phyloP scores from a whole-genome alignment of 2,329 filamentous ascomycete genomes.

The Penicillium carneum region DNA sequence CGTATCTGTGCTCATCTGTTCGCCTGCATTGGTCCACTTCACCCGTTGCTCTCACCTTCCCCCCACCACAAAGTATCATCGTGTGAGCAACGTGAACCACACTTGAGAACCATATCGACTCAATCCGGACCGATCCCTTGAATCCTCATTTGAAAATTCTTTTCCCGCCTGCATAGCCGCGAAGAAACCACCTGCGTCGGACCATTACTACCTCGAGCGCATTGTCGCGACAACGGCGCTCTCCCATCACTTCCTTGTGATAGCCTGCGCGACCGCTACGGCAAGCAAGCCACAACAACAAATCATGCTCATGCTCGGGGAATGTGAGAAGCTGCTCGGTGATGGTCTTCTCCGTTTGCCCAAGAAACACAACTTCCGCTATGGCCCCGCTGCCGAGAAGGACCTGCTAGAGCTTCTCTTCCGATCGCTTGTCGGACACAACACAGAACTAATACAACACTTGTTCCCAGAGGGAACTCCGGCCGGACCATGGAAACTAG shows the following conservation, averaged over 20 bases:
- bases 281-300: slow-evolving; percentile 36
- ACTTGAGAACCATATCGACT: slow-evolving; percentile 3
- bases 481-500: slow-evolving; percentile 73
- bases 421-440: slow-evolving; percentile 80
- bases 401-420: slow-evolving; percentile 83
- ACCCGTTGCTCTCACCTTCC: slow-evolving; percentile 20
- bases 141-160: neutral
- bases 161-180: slow-evolving; percentile 1
- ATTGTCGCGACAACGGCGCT: slow-evolving; percentile 25
- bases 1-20: slow-evolving; percentile 19
- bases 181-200: slow-evolving; percentile 9
- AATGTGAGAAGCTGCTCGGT: slow-evolving; percentile 80
- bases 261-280: slow-evolving; percentile 39
- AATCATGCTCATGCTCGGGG: slow-evolving; percentile 53
- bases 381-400: slow-evolving; percentile 72
- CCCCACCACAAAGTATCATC: slow-evolving; percentile 32
- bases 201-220: slow-evolving; percentile 18
- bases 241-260: slow-evolving; percentile 24
- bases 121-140: neutral
- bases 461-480: slow-evolving; percentile 82
- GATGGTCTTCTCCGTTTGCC: slow-evolving; percentile 82
- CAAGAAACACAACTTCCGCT: slow-evolving; percentile 74
- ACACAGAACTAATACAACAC: slow-evolving; percentile 74
- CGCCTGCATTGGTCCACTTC: slow-evolving; percentile 33
- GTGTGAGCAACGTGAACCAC: slow-evolving; percentile 18